Percentiles rank a stretch among this genome's conserved stretches.
Conservation (phyloP, 352 stramenopile species). For the Phytophthora quininea region DNA sequence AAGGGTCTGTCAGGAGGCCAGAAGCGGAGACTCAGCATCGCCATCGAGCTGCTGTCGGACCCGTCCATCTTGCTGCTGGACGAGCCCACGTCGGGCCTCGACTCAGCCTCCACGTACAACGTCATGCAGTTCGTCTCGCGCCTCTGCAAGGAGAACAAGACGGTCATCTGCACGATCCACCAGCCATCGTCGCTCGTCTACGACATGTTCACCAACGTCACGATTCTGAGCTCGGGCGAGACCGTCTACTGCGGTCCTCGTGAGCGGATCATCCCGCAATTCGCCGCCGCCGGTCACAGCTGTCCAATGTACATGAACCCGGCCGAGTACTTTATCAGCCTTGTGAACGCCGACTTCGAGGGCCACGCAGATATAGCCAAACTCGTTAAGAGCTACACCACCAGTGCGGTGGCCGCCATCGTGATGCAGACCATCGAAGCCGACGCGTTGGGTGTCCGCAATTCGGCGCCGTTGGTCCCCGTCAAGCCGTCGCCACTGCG, state of each 20-base stretch:
- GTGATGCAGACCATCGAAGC: not conserved
- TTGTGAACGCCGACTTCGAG: conserved; percentile 52
- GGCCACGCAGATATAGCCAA: not conserved
- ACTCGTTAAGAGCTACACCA: conserved; percentile 6
- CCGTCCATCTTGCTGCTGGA: conserved; percentile 94
- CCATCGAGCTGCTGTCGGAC: conserved; percentile 90
- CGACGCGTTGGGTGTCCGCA: not conserved
- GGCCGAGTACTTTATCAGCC: conserved; percentile 51
- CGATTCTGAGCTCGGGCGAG: conserved; percentile 62
- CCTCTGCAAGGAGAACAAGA: conserved; percentile 47
- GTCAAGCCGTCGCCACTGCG: conserved; percentile 31
- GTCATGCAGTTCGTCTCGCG: conserved; percentile 75
- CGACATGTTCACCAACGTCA: conserved; percentile 58
- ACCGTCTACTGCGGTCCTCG: conserved; percentile 87
- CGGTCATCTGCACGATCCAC: conserved; percentile 76
- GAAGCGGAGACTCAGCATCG: conserved; percentile 91
- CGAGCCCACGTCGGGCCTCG: conserved; percentile 91
- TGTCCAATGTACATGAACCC: conserved; percentile 63
- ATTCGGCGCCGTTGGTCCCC: not conserved
- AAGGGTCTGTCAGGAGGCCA: conserved; percentile 86
- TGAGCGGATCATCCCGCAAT: conserved; percentile 40
- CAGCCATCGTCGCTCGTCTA: conserved; percentile 71
- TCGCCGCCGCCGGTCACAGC: conserved; percentile 38
- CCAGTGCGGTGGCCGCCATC: not conserved
- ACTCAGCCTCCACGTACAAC: conserved; percentile 77